These are phyloP conservation scores for Microglena sp. DNA, from an alignment of 139 green algal genomes.

Conservation along the genomic window DNA sequence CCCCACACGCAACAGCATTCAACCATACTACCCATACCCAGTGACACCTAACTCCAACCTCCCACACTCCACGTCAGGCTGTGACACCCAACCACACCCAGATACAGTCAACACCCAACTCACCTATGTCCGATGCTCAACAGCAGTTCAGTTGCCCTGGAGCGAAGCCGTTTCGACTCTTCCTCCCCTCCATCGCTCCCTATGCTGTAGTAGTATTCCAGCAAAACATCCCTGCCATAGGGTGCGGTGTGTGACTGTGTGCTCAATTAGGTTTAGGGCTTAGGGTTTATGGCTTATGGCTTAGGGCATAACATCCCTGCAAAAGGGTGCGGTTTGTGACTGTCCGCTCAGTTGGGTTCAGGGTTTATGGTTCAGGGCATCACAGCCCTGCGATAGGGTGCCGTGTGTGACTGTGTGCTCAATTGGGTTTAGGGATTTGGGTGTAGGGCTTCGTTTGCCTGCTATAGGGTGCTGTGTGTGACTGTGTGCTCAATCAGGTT, in stretches of 20 bases:
- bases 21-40: background rate
- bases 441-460: no score
- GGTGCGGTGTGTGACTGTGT: background rate
- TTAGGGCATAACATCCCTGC: no score
- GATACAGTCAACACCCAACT: background rate
- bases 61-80: background rate
- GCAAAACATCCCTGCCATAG: conserved; percentile 22
- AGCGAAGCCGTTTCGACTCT: conserved; percentile 1
- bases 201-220: conserved; percentile 32
- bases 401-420: background rate
- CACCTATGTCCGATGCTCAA: background rate
- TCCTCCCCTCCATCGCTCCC: conserved; percentile 9
- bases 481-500: no score
- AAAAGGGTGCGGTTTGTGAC: no score
- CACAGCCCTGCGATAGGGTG: conserved; percentile 10
- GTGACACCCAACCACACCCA: background rate
- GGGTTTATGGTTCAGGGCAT: no score
- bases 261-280: background rate
- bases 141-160: background rate
- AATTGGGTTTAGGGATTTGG: background rate
- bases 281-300: no score
- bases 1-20: background rate
- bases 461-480: no score
- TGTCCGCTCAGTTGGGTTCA: no score
- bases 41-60: background rate